Conservation (phyloP, 768 basidiomycete species). For the Tephrocybe rancida region DNA sequence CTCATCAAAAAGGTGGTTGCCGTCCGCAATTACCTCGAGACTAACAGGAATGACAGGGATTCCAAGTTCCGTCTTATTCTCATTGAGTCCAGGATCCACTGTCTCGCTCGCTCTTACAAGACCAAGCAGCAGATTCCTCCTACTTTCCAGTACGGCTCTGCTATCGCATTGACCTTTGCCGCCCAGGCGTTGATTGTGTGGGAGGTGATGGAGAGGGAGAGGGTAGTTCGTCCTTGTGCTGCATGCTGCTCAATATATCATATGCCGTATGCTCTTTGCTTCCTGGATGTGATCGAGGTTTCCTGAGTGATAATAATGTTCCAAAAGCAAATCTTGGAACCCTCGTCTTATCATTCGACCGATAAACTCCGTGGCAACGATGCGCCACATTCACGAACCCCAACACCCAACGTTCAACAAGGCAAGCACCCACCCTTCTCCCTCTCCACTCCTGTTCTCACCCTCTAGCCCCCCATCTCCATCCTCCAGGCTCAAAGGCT, state of each 20-base stretch:
- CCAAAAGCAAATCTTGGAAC: no score
- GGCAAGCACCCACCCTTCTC: no score
- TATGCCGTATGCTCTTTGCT: no score
- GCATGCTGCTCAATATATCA: neutral
- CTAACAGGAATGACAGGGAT: constrained; percentile 99
- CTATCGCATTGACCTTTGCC: constrained; percentile 90
- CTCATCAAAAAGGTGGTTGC: constrained; percentile 99
- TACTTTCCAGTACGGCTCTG: constrained; percentile 98
- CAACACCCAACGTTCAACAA: no score
- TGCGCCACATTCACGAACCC: no score
- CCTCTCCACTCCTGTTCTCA: no score
- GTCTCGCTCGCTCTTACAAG: constrained; percentile 97
- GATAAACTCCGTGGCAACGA: no score
- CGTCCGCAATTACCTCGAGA: constrained; percentile 97
- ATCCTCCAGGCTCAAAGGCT: no score
- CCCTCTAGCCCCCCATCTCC: no score
- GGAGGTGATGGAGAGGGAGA: neutral
- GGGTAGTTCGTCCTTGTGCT: neutral
- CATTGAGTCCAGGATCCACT: constrained; percentile 99
- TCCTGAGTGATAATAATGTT: no score
- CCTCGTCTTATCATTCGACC: no score
- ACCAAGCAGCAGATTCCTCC: constrained; percentile 97
- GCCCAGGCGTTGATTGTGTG: constrained; percentile 46
- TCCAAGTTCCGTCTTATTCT: constrained; percentile 94
- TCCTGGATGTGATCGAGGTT: no score